Conservation (phyloP, 257 asterid genomes). For the Solanum stenotomum region DNA sequence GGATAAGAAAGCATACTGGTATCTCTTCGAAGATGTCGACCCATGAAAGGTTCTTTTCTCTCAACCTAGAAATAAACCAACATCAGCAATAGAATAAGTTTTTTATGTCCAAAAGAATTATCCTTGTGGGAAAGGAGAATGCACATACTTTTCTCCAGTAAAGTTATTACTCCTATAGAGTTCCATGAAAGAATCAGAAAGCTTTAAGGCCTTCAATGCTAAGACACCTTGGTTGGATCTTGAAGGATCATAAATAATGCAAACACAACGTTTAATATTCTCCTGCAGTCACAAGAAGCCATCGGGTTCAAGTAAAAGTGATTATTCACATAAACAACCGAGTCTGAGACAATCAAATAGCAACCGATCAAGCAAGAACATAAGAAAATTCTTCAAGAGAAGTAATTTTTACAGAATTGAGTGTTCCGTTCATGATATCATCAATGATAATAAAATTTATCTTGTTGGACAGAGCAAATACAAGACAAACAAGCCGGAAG, state of each 20-base stretch:
- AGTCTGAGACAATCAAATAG: not conserved
- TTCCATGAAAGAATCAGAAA: constrained; percentile 97
- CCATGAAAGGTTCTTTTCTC: constrained; percentile 92
- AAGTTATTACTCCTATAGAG: constrained; percentile 75
- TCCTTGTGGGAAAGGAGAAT: not conserved
- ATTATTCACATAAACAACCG: not conserved
- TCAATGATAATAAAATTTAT: not conserved
- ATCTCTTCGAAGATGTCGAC: constrained; percentile 98
- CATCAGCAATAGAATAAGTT: not conserved
- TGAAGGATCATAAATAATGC: constrained; percentile 95
- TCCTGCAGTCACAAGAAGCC: constrained; percentile 40
- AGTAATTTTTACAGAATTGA: not conserved
- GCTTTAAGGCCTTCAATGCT: constrained; percentile 93
- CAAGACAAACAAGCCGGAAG: not conserved
- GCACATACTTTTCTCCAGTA: constrained; percentile 87
- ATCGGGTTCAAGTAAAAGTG: not conserved
- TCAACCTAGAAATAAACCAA: constrained; percentile 43
- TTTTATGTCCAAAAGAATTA: not conserved
- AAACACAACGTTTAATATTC: constrained; percentile 84
- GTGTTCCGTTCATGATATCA: not conserved
- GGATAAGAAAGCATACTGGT: constrained; percentile 47
- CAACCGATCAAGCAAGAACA: not conserved
- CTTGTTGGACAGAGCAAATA: not conserved
- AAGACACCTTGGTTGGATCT: constrained; percentile 92
- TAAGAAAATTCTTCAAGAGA: not conserved